phyloP scores from a whole-genome alignment of 163 green algal species.

The Volvox carteri region DNA sequence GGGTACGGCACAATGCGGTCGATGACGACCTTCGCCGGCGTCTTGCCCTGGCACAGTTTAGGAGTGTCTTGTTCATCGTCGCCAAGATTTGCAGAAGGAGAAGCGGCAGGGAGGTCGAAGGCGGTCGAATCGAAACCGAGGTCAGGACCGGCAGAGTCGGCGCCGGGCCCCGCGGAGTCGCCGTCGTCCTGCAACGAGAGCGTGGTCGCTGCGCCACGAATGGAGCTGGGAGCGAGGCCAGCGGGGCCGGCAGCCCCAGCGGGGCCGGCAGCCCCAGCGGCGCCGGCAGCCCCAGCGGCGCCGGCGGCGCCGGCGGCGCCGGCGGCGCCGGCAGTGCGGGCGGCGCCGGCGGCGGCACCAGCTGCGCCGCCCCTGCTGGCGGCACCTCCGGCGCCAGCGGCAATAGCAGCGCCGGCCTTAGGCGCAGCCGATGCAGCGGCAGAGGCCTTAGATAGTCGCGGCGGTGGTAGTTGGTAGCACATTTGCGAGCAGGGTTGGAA shows the following conservation, averaged over 20 bases:
- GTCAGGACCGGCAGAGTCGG: not conserved
- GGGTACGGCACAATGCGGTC: conserved; percentile 60
- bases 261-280: too few species aligned
- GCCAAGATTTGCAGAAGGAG: too few species aligned
- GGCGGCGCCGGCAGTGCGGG: not conserved
- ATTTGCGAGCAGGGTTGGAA: too few species aligned
- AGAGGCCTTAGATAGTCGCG: not conserved
- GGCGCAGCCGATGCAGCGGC: not conserved
- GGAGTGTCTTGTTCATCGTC: conserved; percentile 1
- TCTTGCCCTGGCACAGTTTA: conserved; percentile 61
- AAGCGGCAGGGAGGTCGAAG: too few species aligned
- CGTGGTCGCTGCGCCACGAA: not conserved
- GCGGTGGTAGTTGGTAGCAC: not conserved
- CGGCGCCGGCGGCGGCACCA: not conserved
- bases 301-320: not conserved
- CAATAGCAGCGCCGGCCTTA: not conserved
- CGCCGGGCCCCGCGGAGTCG: not conserved
- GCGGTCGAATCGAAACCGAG: not conserved
- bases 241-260: not conserved
- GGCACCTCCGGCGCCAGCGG: not conserved
- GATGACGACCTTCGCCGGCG: conserved; percentile 61
- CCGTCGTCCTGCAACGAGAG: too few species aligned
- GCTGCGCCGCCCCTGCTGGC: not conserved
- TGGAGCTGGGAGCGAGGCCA: not conserved
- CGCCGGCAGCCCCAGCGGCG: too few species aligned